These are phyloP conservation scores for Coniochaeta pulveracea DNA, from an alignment of 2,329 filamentous ascomycete genomes.

Conservation along the genomic window DNA sequence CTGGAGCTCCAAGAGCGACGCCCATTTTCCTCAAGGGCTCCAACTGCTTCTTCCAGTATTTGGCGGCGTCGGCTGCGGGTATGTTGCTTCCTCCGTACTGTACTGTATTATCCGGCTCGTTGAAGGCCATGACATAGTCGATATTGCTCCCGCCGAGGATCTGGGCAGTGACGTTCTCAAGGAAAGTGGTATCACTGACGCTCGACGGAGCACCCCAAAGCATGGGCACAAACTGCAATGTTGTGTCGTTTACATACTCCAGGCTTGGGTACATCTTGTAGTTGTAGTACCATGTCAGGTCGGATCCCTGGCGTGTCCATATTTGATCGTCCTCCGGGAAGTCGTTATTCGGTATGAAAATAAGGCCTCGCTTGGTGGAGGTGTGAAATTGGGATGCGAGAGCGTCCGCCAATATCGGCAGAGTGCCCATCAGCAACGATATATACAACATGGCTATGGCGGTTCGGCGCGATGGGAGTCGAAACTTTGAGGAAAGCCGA, in stretches of 20 bases:
- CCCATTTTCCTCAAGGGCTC: constrained; percentile 53
- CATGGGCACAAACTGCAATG: constrained; percentile 69
- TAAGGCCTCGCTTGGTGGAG: constrained; percentile 56
- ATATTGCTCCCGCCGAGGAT: constrained; percentile 44
- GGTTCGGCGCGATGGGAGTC: too few species aligned
- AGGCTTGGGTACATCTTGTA: constrained; percentile 47
- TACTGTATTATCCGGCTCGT: constrained; percentile 57
- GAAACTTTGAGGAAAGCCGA: too few species aligned
- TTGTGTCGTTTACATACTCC: constrained; percentile 34
- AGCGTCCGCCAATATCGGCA: too few species aligned
- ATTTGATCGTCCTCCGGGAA: constrained; percentile 50
- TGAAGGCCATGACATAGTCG: constrained; percentile 60
- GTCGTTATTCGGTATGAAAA: constrained; percentile 46
- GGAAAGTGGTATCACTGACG: constrained; percentile 45
- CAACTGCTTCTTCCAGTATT: constrained; percentile 58
- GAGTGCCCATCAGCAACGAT: too few species aligned
- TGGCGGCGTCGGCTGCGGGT: constrained; percentile 45
- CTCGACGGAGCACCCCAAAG: constrained; percentile 49
- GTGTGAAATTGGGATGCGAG: too few species aligned
- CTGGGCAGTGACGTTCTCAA: constrained; percentile 41
- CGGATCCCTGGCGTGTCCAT: constrained; percentile 44
- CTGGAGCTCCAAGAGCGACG: constrained; percentile 58
- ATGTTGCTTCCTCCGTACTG: constrained; percentile 51
- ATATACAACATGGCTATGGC: too few species aligned
- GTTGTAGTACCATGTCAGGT: constrained; percentile 78